phyloP scores from a whole-genome alignment of 257 asterid genomes.

The Salvia miltiorrhiza region DNA sequence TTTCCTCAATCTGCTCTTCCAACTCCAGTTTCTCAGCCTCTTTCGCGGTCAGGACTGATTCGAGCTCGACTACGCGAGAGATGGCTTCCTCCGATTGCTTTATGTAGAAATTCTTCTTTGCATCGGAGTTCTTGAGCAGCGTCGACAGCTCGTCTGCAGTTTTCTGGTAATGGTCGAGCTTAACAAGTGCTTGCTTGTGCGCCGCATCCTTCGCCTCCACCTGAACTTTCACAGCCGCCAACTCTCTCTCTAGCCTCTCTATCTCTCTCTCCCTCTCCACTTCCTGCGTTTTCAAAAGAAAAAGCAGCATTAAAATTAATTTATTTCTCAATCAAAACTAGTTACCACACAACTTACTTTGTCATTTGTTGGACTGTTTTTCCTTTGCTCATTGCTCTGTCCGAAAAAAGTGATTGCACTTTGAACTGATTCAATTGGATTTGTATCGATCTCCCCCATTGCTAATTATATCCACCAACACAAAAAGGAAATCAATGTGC shows the following conservation, averaged over 20 bases:
- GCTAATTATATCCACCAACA: background rate
- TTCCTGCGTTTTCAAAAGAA: conserved; percentile 22
- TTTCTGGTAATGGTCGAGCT: conserved; percentile 45
- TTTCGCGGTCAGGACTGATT: conserved; percentile 29
- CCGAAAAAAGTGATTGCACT: conserved; percentile 63
- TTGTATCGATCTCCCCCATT: conserved; percentile 71
- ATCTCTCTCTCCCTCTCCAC: conserved; percentile 29
- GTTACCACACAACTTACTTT: conserved; percentile 38
- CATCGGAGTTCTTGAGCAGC: conserved; percentile 41
- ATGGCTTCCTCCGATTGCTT: conserved; percentile 33
- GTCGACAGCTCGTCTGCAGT: conserved; percentile 39
- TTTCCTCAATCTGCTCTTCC: conserved; percentile 36
- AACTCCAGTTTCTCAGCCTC: conserved; percentile 9
- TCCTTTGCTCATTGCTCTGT: conserved; percentile 30
- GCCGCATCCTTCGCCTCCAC: conserved; percentile 56
- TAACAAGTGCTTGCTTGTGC: conserved; percentile 44
- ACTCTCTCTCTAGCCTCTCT: conserved; percentile 37
- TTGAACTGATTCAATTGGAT: conserved; percentile 59
- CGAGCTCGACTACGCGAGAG: conserved; percentile 31
- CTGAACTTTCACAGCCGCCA: conserved; percentile 41
- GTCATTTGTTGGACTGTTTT: conserved; percentile 21
- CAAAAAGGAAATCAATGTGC: background rate
- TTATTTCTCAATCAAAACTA: no score
- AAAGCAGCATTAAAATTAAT: no score
- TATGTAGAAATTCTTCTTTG: conserved; percentile 38